phyloP scores from a whole-genome alignment of 1,284 basidiomycete genomes.

The Coniophora puteana region DNA sequence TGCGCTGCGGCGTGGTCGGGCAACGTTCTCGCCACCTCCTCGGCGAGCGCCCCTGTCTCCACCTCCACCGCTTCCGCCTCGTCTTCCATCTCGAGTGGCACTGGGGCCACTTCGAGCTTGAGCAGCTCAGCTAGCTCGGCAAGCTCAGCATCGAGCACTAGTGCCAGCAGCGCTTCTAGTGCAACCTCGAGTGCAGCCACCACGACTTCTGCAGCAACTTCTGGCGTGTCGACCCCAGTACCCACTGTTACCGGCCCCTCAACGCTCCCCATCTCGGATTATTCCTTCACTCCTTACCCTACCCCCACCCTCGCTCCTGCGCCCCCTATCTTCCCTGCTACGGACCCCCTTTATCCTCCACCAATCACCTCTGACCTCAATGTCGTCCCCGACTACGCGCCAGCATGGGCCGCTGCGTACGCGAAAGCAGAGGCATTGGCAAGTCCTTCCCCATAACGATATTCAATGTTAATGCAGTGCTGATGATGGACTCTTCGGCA shows the following conservation, averaged over 20 bases:
- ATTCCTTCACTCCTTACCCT: conserved; percentile 24
- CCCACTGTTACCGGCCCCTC: conserved; percentile 18
- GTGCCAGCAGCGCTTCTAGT: not conserved
- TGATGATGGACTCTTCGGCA: conserved; percentile 7
- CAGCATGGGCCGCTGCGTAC: conserved; percentile 38
- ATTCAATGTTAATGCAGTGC: not conserved
- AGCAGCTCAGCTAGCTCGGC: conserved; percentile 6
- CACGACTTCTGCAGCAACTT: conserved; percentile 7
- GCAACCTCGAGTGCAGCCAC: not conserved
- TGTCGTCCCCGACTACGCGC: conserved; percentile 40
- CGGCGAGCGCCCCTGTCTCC: not conserved
- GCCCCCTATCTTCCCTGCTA: conserved; percentile 25
- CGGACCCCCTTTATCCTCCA: conserved; percentile 25
- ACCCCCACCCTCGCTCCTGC: conserved; percentile 25
- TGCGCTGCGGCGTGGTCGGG: conserved; percentile 16
- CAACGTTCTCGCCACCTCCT: conserved; percentile 8
- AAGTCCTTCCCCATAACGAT: conserved; percentile 7
- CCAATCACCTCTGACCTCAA: conserved; percentile 22
- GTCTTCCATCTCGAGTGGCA: not conserved
- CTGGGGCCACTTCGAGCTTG: conserved; percentile 5
- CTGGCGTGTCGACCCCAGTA: conserved; percentile 9
- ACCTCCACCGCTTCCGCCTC: conserved; percentile 4
- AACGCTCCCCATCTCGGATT: conserved; percentile 23
- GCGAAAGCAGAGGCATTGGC: conserved; percentile 33
- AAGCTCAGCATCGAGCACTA: conserved; percentile 1